Conservation (phyloP, 2,329 filamentous ascomycete species). For the Diaporthe citrichinensis region DNA sequence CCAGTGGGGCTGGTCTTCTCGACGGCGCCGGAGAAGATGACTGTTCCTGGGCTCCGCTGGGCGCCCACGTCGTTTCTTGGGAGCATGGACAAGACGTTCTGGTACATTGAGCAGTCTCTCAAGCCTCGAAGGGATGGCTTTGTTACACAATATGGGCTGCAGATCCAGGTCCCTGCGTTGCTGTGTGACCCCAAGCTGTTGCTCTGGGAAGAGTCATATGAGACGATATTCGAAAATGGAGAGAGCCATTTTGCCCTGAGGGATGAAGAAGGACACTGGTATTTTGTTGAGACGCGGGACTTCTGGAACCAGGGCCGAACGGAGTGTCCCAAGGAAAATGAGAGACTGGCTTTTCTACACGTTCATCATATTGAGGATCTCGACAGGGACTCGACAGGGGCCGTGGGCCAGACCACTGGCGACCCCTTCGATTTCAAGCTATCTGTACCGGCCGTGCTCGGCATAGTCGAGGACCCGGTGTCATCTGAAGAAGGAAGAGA, state of each 20-base stretch:
- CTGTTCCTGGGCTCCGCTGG: slow-evolving; percentile 10
- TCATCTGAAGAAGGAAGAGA: background rate
- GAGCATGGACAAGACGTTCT: background rate
- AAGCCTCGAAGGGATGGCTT: background rate
- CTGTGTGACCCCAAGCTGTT: background rate
- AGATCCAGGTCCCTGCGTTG: slow-evolving; percentile 8
- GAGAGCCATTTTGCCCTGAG: background rate
- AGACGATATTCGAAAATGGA: background rate
- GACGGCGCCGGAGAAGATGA: slow-evolving; percentile 12
- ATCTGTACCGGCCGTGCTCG: background rate
- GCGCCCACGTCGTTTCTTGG: background rate
- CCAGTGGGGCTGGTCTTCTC: slow-evolving; percentile 17
- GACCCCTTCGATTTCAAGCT: background rate
- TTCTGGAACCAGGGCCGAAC: slow-evolving; percentile 1
- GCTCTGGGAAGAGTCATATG: slow-evolving; percentile 7
- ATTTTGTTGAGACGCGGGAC: slow-evolving; percentile 1
- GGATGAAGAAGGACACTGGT: background rate
- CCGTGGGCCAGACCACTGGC: background rate
- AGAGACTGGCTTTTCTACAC: slow-evolving; percentile 2
- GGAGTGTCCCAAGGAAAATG: background rate
- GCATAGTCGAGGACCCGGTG: background rate
- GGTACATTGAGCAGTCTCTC: slow-evolving; percentile 2
- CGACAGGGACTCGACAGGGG: background rate
- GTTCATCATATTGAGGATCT: background rate
- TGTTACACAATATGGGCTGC: background rate